Evolutionary conservation across 805 yeast species (phyloP), one percentile per base, ranked within the genome.

Genomic region (Suhomyces sp.): DNA sequence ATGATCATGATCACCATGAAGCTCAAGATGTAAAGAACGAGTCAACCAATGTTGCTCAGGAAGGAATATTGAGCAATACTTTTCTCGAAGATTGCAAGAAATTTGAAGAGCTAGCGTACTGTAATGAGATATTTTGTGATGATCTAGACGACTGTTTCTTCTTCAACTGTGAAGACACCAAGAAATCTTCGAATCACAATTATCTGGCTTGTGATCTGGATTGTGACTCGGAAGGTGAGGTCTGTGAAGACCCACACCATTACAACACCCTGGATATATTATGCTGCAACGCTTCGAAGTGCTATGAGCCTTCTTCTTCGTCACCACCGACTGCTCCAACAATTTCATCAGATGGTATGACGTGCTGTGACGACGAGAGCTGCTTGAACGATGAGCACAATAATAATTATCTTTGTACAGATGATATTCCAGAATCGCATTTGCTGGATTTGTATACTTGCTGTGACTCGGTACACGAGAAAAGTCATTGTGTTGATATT

Each of bases 141-240:
- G 78, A 74, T 39, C 59, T 74, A n/a, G 76, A 75, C 49, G 78
- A 75, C 59, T 75, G 79, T 54, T 75, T 68, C 59, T 75, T 68
- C 50, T 54, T 59, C 20, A 62, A 60, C 44, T 75, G 79, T 57
- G 71, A 66, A 48, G 71, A 63, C 22, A 31, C 37, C 20, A 47
- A 47, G 41, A 39, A 44, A 20, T 22, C 44, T 22, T 20, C 31
- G 6, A 15, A n/a, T 41, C 44, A 41, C 10, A 13, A 31, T 9
- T 9, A 31, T 10, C 44, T 21, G 44, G n/a, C 20, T 15, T 46
- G 48, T 46, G 48, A 46, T 20, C 9, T 44, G 40, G 22, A 13
- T 3, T 44, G 47, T 29, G 48, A 46, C 21, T 44, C 20, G 40
- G 35, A 19, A 5, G 27, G 41, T 7, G 40, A 41, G 13, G 21